Conservation (phyloP, 1,139 yeast genomes). For the Nakaseomyces delphensis region DNA sequence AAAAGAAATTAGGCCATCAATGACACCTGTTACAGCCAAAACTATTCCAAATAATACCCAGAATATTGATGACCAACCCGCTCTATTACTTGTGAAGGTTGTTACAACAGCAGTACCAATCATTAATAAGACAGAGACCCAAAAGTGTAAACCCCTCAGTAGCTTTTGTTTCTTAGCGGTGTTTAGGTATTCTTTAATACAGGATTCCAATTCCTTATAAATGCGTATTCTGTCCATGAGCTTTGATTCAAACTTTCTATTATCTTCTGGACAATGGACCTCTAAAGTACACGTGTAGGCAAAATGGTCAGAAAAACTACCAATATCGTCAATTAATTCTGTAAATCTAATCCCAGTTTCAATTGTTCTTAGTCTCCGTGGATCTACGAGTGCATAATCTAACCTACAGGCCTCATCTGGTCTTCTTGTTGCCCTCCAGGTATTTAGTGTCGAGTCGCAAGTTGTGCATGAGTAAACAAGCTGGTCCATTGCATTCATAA, state of each 20-base stretch:
- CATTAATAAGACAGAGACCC: constrained; percentile 43
- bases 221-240: constrained; percentile 31
- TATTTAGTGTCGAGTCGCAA: constrained; percentile 77
- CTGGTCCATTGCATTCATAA: constrained; percentile 59
- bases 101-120: constrained; percentile 48
- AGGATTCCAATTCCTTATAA: constrained; percentile 48
- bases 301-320: constrained; percentile 88
- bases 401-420: constrained; percentile 77
- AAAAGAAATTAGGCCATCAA: constrained; percentile 72
- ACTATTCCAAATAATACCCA: constrained; percentile 45
- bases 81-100: constrained; percentile 48
- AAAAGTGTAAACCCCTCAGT: constrained; percentile 62
- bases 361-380: constrained; percentile 41
- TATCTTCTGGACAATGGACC: constrained; percentile 7
- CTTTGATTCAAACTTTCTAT: constrained; percentile 7
- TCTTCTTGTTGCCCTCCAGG: constrained; percentile 65
- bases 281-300: constrained; percentile 60
- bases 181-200: constrained; percentile 47
- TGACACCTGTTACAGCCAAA: constrained; percentile 54
- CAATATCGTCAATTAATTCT: constrained; percentile 51
- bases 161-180: constrained; percentile 51
- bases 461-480: constrained; percentile 71
- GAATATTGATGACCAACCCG: constrained; percentile 53
- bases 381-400: constrained; percentile 80
- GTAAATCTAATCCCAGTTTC: constrained; percentile 66